Conservation (phyloP, 768 basidiomycete species). For the Mycena albidolilacea region DNA sequence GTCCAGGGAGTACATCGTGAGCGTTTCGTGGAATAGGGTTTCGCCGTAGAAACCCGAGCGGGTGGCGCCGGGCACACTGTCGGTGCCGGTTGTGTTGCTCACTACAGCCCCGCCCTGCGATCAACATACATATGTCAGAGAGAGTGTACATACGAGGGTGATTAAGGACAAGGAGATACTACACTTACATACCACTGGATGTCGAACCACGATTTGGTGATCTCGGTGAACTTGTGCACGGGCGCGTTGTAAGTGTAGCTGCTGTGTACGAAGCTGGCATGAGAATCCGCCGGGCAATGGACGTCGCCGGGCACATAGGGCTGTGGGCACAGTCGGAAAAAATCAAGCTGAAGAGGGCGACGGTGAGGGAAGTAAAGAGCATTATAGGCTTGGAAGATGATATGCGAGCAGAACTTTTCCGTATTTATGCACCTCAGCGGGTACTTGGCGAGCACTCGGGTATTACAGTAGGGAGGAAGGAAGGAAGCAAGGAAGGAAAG, state of each 20-base stretch:
- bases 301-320: conserved; percentile 4
- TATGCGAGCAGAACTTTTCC: too few species aligned
- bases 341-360: neutral
- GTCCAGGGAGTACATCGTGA: neutral
- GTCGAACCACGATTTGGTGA: conserved; percentile 32
- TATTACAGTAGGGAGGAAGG: too few species aligned
- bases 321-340: neutral
- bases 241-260: conserved; percentile 30
- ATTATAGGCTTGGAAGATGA: too few species aligned
- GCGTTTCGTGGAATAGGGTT: neutral
- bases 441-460: too few species aligned
- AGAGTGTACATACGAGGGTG: too few species aligned
- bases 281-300: conserved; percentile 2
- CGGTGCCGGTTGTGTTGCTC: neutral
- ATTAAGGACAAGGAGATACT: neutral
- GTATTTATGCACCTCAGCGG: too few species aligned
- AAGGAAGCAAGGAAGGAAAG: too few species aligned
- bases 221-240: conserved; percentile 20
- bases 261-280: conserved; percentile 25
- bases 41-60: neutral
- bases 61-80: conserved; percentile 3
- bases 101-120: neutral
- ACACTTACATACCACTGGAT: conserved; percentile 34
- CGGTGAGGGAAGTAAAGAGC: neutral
- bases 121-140: too few species aligned